Conservation (phyloP, 2,329 filamentous ascomycete species). For the Ceratocystis destructans region DNA sequence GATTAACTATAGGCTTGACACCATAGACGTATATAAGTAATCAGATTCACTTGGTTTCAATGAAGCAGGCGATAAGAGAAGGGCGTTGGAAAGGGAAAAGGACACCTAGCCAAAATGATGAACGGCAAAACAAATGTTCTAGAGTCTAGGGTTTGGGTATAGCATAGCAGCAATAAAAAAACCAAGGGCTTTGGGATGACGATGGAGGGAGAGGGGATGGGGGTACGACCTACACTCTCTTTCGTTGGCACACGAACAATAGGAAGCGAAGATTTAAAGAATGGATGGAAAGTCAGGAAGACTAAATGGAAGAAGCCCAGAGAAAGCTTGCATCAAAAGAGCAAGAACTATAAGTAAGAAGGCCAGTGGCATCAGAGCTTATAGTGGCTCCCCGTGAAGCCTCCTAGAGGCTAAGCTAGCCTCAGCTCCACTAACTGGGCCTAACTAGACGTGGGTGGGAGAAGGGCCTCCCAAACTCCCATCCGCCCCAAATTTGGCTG, state of each 20-base stretch:
- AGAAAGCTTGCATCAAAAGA: no score
- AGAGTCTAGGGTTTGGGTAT: constrained; percentile 1
- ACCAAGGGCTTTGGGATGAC: constrained; percentile 5
- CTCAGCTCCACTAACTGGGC: background rate
- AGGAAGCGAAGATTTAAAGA: background rate
- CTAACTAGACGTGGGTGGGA: background rate
- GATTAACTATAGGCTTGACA: background rate
- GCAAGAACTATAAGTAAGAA: background rate
- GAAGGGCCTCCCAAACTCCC: background rate
- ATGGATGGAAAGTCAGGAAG: background rate
- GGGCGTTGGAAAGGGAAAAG: constrained; percentile 2
- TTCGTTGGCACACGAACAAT: background rate
- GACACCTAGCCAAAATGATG: background rate
- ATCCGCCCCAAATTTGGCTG: background rate
- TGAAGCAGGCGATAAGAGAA: constrained; percentile 1
- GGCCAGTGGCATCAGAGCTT: background rate
- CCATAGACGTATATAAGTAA: constrained; percentile 8
- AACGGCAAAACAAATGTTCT: background rate
- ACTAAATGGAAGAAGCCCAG: background rate
- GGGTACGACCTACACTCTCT: background rate
- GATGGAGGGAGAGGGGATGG: background rate
- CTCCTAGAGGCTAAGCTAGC: background rate
- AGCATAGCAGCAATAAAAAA: background rate
- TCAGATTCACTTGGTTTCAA: background rate
- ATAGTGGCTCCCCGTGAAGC: background rate